Conservation (phyloP, 305 asterid genomes). For the Ajuga reptans region DNA sequence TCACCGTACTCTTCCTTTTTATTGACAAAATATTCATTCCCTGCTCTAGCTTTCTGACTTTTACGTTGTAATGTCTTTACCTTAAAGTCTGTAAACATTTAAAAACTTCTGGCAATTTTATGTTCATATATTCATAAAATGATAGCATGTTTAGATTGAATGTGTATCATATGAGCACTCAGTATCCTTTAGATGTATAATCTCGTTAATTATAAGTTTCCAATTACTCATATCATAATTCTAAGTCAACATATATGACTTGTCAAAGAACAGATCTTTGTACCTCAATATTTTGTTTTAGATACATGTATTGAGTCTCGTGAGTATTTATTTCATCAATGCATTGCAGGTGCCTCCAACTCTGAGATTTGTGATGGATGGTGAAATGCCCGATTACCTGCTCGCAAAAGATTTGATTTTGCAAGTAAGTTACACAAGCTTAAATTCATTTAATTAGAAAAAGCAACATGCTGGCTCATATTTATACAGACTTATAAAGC, state of each 20-base stretch:
- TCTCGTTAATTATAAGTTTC: no score
- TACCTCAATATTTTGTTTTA: not conserved
- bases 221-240: no score
- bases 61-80: not conserved
- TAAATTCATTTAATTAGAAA: not conserved
- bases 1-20: not conserved
- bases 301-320: constrained; percentile 1
- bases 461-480: not conserved
- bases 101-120: not conserved
- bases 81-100: not conserved
- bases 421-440: constrained; percentile 52
- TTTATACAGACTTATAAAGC: not conserved
- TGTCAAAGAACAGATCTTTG: not conserved
- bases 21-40: not conserved
- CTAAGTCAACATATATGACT: no score
- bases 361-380: constrained; percentile 90
- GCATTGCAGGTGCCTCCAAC: constrained; percentile 86
- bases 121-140: not conserved
- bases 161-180: not conserved
- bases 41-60: not conserved
- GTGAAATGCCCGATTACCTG: constrained; percentile 92
- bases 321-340: constrained; percentile 13
- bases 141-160: not conserved
- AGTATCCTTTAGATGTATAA: not conserved
- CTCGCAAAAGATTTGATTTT: constrained; percentile 93